Base-by-base conservation (phyloP, 2,329 filamentous ascomycete genomes). In the Saccharata proteae region DNA sequence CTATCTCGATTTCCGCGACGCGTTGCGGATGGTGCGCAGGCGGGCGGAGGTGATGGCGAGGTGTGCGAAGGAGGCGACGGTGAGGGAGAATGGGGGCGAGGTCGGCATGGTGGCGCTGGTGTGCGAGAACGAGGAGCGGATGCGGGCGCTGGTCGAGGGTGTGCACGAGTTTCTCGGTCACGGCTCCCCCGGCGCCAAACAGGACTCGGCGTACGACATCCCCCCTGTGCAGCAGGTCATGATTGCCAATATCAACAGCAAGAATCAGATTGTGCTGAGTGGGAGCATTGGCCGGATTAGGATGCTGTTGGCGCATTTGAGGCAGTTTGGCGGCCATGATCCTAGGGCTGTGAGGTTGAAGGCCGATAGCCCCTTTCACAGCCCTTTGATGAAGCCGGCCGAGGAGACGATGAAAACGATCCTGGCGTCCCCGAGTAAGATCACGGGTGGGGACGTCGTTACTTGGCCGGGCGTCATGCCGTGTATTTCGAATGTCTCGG, bases 51-150 rank as follows among this genome's bases (percentile, higher is more conserved):
- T 78, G 41, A 93, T 94, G 84, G 75, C 78, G 4, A 67, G 75
- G 26, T 86, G 82, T 44, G 85, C 81, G 6, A 61, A 61, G 42
- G 62, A 68, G 15, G 81, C 82, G 4, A 24, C 24, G 13, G 64
- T 69, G 9, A 65, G 74, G 38, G 58, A 71, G 38, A 74, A 77
- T 40, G 81, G 81, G 34, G 80, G 81, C 41, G 80, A 85, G 44
- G 90, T 92, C 48, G 88, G 88, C 48, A 96, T 96, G 88, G 77
- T 94, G 3, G 88, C 88, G 4, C 63, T 94, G 8, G 78, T 96
- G 6, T 93, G 84, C 36, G 85, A 94, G 50, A 54, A 51, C 16
- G 78, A 83, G 3, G 70, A 77, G 40, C 80, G 84, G 50, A 68
- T 94, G 36, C 57, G 64, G 9, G 55, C 64, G 4, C 65, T 94